Evolutionary conservation across 176 grass and related monocot species (phyloP), one percentile per base, ranked within the genome.

Genomic region (Tillandsia leiboldiana): DNA sequence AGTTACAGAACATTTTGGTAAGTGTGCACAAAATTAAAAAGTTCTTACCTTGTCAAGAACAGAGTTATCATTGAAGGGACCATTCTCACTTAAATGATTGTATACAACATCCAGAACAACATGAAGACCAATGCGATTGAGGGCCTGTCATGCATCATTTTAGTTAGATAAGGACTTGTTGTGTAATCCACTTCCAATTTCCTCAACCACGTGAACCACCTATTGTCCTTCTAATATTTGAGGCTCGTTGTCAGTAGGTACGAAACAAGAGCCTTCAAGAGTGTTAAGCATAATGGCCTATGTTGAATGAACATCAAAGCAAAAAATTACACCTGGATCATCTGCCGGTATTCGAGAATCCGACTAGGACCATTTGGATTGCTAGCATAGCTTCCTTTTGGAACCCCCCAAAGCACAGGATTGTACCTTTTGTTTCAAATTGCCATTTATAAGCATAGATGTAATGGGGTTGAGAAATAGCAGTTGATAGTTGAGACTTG

Each of bases 321-420:
- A 68, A 51, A 29, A 53, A 77, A 72, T 51, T 79, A 64, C 68
- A 96, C 88, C 88, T 96, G 88, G 12, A 96, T 78, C 92, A 96
- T 96, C 72, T 81, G 63, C 15, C 92, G 83, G 27, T 78, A 91
- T 84, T 96, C 92, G 77, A 96, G 53, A 76, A 89, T 91, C 69
- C 88, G 88, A 81, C 70, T 89, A 29, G 83, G 69, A 71, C 88
- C 92, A 87, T 96, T 84, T 73, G 88, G 88, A 66, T 83, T 71
- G 70, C 53, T 89, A 79, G 88, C 80, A 81, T 96, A 96, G 85
- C 92, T 91, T 87, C 92, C 92, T 82, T 96, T 96, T 10, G 92
- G 88, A 80, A 89, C 88, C 49, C 92, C 92, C 83, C 85, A 96
- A 51, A 89, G 65, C 59, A 91, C 86, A 73, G 88, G 92, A 70